A percentile compares a stretch with the other conserved stretches of the same genome.
phyloP scores from a whole-genome alignment of 1,284 basidiomycete species.

The Cutaneotrichosporon cutaneum region DNA sequence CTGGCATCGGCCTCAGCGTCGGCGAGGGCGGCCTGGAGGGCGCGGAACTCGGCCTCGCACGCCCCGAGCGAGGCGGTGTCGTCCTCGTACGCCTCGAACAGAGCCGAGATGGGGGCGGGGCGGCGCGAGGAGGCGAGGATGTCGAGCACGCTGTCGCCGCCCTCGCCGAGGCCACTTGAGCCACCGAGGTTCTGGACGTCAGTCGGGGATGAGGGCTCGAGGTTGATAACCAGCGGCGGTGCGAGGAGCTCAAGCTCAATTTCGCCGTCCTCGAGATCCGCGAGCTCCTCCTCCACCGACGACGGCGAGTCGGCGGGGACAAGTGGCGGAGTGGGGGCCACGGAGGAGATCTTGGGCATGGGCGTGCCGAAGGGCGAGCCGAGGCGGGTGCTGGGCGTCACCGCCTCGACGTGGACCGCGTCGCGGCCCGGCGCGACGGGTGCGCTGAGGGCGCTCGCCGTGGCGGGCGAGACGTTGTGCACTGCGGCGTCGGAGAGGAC shows the following conservation, averaged over 20 bases:
- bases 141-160: slow-evolving; percentile 2
- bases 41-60: slow-evolving; percentile 5
- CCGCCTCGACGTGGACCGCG: slow-evolving; percentile 1
- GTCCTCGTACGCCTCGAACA: slow-evolving; percentile 7
- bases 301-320: neutral
- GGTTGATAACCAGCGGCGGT: neutral
- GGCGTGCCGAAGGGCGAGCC: neutral
- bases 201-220: slow-evolving; percentile 5
- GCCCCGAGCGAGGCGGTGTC: slow-evolving; percentile 3
- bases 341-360: neutral
- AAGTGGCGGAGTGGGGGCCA: neutral
- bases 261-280: neutral
- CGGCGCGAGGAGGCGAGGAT: neutral
- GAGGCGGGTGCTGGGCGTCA: neutral
- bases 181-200: slow-evolving; percentile 5
- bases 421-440: neutral
- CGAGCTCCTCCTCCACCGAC: neutral
- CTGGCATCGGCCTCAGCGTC: neutral
- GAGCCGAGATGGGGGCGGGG: slow-evolving; percentile 5
- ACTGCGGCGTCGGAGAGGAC: neutral
- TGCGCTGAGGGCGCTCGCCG: neutral
- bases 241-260: slow-evolving; percentile 1
- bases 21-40: neutral
- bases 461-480: neutral
- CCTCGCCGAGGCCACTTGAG: neutral